Percentiles rank a stretch among this genome's conserved stretches.
Conservation (phyloP, 495 filamentous ascomycete genomes). For the Aspergillus kassunensis region DNA sequence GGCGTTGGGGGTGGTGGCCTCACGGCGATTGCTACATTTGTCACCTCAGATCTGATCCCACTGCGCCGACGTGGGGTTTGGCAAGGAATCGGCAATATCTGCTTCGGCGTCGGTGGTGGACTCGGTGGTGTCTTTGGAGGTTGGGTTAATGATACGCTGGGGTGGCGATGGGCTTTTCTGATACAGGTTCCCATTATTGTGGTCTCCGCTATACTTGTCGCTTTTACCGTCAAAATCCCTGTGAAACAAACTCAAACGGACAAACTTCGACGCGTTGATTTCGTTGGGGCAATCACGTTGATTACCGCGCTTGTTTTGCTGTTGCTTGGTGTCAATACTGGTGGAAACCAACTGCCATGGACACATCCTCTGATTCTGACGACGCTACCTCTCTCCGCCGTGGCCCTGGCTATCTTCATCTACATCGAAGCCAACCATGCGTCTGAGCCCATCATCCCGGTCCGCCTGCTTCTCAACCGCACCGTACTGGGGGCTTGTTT, state of each 20-base stretch:
- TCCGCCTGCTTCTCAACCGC: conserved; percentile 67
- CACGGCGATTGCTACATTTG: conserved; percentile 75
- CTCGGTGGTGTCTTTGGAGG: conserved; percentile 64
- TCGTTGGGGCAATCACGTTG: conserved; percentile 66
- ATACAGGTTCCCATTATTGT: conserved; percentile 67
- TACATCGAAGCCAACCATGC: conserved; percentile 66
- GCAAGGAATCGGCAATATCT: conserved; percentile 82
- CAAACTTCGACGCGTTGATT: conserved; percentile 74
- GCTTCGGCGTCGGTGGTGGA: conserved; percentile 69
- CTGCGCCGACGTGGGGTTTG: conserved; percentile 76
- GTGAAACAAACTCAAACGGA: conserved; percentile 60
- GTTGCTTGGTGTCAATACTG: conserved; percentile 76
- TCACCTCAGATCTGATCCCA: conserved; percentile 78
- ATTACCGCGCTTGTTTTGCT: conserved; percentile 68
- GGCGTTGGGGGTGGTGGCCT: conserved; percentile 85
- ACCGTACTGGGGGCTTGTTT: conserved; percentile 72
- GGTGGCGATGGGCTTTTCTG: conserved; percentile 76
- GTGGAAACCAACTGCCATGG: conserved; percentile 85
- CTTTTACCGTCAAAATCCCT: conserved; percentile 66
- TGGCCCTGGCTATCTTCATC: conserved; percentile 50
- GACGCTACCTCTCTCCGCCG: conserved; percentile 60
- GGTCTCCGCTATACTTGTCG: conserved; percentile 62
- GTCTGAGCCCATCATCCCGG: conserved; percentile 77
- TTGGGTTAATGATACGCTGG: conserved; percentile 70
- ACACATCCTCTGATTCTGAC: conserved; percentile 72